Conservation (phyloP, 2,329 filamentous ascomycete genomes). For the Sphaerostilbella broomeana region DNA sequence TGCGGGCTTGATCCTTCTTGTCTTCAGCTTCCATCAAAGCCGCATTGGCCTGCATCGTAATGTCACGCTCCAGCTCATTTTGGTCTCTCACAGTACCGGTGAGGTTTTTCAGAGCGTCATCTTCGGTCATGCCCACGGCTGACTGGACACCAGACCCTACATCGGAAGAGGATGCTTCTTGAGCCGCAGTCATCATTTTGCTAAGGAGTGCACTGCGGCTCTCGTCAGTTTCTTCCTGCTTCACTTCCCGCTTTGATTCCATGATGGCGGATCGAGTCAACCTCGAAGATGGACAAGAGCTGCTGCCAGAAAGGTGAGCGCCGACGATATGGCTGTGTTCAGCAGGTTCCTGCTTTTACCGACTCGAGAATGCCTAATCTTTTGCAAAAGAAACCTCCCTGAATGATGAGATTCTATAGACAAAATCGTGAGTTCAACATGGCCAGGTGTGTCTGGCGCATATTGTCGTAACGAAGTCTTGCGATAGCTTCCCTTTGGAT, state of each 20-base stretch:
- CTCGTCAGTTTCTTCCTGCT: constrained; percentile 17
- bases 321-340: too few relatives aligned
- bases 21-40: constrained; percentile 57
- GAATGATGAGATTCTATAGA: too few relatives aligned
- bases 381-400: too few relatives aligned
- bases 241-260: constrained; percentile 19
- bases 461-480: too few relatives aligned
- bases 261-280: constrained; percentile 16
- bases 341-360: too few relatives aligned
- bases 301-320: not conserved
- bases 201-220: constrained; percentile 22
- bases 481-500: too few relatives aligned
- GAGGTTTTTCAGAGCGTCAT: constrained; percentile 53
- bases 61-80: constrained; percentile 84
- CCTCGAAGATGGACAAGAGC: not conserved
- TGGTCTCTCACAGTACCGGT: constrained; percentile 73
- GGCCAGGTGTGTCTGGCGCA: too few relatives aligned
- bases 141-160: not conserved
- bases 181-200: constrained; percentile 27
- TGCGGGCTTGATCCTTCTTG: constrained; percentile 55
- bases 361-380: too few relatives aligned
- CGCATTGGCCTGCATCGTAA: constrained; percentile 56
- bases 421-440: too few relatives aligned
- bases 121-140: constrained; percentile 44
- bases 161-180: constrained; percentile 14